Evolutionary conservation across 345 rosid species (phyloP).

Genomic region (Moringa oleifera): DNA sequence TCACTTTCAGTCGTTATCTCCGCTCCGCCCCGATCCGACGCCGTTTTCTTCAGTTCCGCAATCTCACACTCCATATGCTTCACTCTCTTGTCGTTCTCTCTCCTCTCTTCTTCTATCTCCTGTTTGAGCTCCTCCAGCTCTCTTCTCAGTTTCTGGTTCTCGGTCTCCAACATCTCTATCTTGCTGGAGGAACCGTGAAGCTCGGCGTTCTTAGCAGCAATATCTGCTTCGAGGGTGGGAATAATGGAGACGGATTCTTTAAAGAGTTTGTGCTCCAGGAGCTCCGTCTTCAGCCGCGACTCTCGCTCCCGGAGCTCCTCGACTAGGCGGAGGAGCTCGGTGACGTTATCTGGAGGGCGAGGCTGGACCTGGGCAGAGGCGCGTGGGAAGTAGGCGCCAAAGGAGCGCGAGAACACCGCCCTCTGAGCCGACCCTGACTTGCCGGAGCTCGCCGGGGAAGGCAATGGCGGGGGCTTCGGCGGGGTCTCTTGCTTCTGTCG

Average conservation of each 20-base stretch:
- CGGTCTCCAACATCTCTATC: conserved; percentile 38
- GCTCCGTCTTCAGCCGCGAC: conserved; percentile 60
- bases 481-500: conserved; percentile 22
- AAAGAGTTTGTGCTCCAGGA: conserved; percentile 61
- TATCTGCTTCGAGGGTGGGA: conserved; percentile 58
- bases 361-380: conserved; percentile 97
- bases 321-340: conserved; percentile 67
- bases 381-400: conserved; percentile 91
- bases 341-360: conserved; percentile 52
- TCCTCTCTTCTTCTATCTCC: conserved; percentile 27
- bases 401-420: conserved; percentile 57
- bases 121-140: conserved; percentile 24
- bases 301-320: conserved; percentile 80
- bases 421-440: conserved; percentile 19
- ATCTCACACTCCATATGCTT: conserved; percentile 48
- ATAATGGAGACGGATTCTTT: conserved; percentile 71
- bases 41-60: conserved; percentile 41
- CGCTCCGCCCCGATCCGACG: conserved; percentile 20
- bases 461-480: conserved; percentile 36
- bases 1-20: conserved; percentile 31
- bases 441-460: conserved; percentile 29
- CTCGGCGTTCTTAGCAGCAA: conserved; percentile 35
- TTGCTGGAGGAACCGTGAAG: conserved; percentile 26
- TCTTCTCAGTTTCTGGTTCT: conserved; percentile 39
- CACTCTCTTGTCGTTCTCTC: conserved; percentile 34